Evolutionary conservation across 495 filamentous ascomycete species (phyloP).

Genomic region (Talaromyces liani): DNA sequence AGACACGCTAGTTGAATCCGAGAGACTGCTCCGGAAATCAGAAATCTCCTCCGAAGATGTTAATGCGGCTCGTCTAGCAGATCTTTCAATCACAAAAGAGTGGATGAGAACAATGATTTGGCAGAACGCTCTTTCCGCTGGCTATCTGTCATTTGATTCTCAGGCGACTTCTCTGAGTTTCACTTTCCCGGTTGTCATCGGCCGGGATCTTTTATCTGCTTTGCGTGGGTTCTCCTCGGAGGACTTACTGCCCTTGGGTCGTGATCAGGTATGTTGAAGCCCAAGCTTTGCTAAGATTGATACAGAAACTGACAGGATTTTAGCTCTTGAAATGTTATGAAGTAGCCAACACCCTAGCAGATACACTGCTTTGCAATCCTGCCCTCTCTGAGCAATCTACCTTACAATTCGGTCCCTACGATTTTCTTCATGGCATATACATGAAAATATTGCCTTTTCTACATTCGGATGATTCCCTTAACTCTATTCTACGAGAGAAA

Average conservation of each 20-base stretch:
- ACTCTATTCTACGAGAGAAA: slow-evolving; percentile 23
- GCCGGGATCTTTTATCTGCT: slow-evolving; percentile 55
- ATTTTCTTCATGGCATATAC: slow-evolving; percentile 26
- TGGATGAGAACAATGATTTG: slow-evolving; percentile 76
- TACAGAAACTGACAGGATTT: not conserved
- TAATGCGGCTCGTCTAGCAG: slow-evolving; percentile 17
- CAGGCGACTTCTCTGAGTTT: slow-evolving; percentile 57
- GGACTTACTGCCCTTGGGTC: slow-evolving; percentile 24
- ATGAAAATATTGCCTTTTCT: slow-evolving; percentile 24
- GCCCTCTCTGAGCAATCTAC: not conserved
- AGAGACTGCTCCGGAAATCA: not conserved
- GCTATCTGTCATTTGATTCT: slow-evolving; percentile 44
- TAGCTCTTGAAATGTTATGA: slow-evolving; percentile 29
- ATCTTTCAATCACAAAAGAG: slow-evolving; percentile 31
- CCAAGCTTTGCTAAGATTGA: not conserved
- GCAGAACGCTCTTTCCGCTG: slow-evolving; percentile 54
- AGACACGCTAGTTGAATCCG: not conserved
- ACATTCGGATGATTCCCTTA: slow-evolving; percentile 19
- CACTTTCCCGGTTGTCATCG: slow-evolving; percentile 60
- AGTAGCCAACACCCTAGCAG: slow-evolving; percentile 26
- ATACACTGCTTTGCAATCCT: slow-evolving; percentile 20
- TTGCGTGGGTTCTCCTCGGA: slow-evolving; percentile 18
- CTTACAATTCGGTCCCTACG: slow-evolving; percentile 20
- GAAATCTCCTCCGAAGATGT: not conserved
- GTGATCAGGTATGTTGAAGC: slow-evolving; percentile 21